phyloP scores from a whole-genome alignment of 164 flowering plant genomes.

The Echeveria elegans region DNA sequence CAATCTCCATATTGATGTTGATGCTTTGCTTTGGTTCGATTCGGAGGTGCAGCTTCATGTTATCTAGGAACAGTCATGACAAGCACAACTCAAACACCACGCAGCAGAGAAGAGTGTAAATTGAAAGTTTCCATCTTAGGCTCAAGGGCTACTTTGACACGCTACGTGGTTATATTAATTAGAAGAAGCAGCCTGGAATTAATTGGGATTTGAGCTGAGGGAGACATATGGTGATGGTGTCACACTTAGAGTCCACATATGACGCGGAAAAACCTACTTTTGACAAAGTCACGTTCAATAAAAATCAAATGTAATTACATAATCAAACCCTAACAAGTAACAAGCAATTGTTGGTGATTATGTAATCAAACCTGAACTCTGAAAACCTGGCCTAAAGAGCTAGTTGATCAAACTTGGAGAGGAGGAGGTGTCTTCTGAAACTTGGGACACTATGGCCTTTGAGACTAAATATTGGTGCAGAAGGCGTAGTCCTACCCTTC shows the following conservation, averaged over 20 bases:
- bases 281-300: not conserved
- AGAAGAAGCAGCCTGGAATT: not conserved
- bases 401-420: not conserved
- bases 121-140: not conserved
- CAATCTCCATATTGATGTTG: no score
- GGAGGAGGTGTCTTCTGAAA: slow-evolving; percentile 1
- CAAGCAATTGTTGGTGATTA: not conserved
- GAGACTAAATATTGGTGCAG: slow-evolving; percentile 5
- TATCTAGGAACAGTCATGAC: no score
- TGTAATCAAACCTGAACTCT: not conserved
- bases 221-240: not conserved
- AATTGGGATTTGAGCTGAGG: not conserved
- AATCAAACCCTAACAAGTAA: no score
- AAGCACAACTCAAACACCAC: no score
- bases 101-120: no score
- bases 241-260: not conserved
- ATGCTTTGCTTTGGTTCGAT: no score
- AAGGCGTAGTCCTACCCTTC: not conserved
- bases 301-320: not conserved
- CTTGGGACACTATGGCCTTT: slow-evolving; percentile 4
- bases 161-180: not conserved
- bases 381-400: not conserved
- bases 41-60: no score
- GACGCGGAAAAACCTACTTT: not conserved
- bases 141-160: slow-evolving; percentile 1